Evolutionary conservation across 2,329 filamentous ascomycete species (phyloP).

Genomic region (Cladosporium sp.): DNA sequence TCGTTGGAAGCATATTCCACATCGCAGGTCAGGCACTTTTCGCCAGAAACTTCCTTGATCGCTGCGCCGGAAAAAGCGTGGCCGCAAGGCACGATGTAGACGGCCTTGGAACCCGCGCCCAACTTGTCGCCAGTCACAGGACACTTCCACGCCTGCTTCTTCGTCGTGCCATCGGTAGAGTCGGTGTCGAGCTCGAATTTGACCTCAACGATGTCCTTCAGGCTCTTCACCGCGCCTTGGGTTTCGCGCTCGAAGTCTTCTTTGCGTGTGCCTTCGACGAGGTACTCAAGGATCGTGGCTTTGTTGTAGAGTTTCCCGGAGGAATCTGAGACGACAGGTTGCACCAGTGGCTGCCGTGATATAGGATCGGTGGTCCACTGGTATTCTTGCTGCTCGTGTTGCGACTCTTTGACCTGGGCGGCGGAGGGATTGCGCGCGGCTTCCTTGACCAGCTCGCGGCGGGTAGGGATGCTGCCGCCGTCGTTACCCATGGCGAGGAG

Average conservation of each 20-base stretch:
- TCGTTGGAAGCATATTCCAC: conserved; percentile 72
- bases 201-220: conserved; percentile 86
- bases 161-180: conserved; percentile 30
- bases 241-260: conserved; percentile 64
- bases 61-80: conserved; percentile 90
- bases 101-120: conserved; percentile 74
- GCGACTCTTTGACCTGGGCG: conserved; percentile 84
- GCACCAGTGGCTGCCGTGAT: conserved; percentile 72
- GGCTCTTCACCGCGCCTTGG: conserved; percentile 67
- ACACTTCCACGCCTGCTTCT: conserved; percentile 70
- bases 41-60: conserved; percentile 64
- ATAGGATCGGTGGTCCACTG: conserved; percentile 86
- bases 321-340: conserved; percentile 81
- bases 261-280: conserved; percentile 58
- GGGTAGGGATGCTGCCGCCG: conserved; percentile 90
- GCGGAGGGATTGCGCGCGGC: conserved; percentile 80
- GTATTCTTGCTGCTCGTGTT: conserved; percentile 81
- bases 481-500: conserved; percentile 82
- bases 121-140: conserved; percentile 85
- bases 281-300: conserved; percentile 75
- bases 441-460: conserved; percentile 93
- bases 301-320: conserved; percentile 91
- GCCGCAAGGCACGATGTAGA: conserved; percentile 92
- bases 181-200: conserved; percentile 64
- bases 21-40: conserved; percentile 68